A percentile compares a stretch with the other conserved stretches of the same genome.
phyloP scores from a whole-genome alignment of 306 rosid genomes.

The Neltuma alba region DNA sequence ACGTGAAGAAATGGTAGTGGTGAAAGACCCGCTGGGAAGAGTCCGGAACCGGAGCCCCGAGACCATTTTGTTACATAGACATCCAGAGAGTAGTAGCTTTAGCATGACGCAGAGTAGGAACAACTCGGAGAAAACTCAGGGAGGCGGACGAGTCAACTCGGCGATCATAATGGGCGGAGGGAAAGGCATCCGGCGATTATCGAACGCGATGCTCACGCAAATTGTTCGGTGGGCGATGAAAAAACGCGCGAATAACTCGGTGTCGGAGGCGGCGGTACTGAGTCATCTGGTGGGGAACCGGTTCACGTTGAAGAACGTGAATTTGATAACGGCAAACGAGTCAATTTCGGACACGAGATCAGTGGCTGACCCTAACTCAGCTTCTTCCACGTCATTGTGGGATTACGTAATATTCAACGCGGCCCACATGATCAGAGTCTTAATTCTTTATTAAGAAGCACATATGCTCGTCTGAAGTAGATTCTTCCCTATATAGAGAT shows the following conservation, averaged over 20 bases:
- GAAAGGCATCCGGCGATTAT: constrained; percentile 72
- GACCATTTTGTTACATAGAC: constrained; percentile 46
- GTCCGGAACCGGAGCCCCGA: constrained; percentile 60
- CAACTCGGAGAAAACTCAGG: constrained; percentile 45
- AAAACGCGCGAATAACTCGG: constrained; percentile 51
- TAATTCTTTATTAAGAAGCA: constrained; percentile 52
- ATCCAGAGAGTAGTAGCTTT: background rate
- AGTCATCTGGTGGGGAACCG: constrained; percentile 59
- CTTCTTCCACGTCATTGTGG: constrained; percentile 38
- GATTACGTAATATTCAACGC: constrained; percentile 51
- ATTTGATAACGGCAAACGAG: constrained; percentile 51
- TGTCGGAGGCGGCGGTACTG: constrained; percentile 61
- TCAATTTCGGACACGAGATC: constrained; percentile 60
- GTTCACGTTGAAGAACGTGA: constrained; percentile 45
- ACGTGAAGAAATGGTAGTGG: constrained; percentile 47
- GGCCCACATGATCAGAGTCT: constrained; percentile 50
- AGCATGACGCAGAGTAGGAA: constrained; percentile 43
- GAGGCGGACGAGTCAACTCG: constrained; percentile 41
- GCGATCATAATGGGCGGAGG: constrained; percentile 72
- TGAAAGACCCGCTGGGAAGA: constrained; percentile 64
- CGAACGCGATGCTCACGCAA: constrained; percentile 54
- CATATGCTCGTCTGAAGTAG: constrained; percentile 61
- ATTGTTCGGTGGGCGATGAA: constrained; percentile 64
- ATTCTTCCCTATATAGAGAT: constrained; percentile 82
- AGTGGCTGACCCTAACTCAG: constrained; percentile 37